Conservation (phyloP, 2,329 filamentous ascomycete species). For the Coniochaeta sp. region DNA sequence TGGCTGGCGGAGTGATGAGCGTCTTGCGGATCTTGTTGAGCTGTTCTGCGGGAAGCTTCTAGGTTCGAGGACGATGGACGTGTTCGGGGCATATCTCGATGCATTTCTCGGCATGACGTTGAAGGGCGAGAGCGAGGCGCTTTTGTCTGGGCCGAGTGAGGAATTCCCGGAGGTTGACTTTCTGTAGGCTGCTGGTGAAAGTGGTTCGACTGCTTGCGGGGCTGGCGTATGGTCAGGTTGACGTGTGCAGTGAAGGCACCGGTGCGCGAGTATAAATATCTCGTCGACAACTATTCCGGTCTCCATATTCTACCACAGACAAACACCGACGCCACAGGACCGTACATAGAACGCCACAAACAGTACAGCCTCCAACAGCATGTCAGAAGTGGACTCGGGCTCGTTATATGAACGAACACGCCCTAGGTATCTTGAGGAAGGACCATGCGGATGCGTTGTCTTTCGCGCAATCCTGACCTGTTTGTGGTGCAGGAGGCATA, state of each 20-base stretch:
- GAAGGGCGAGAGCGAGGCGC: conserved; percentile 6
- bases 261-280: neutral
- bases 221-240: no score
- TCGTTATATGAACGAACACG: neutral
- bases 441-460: neutral
- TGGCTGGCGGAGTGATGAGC: conserved; percentile 10
- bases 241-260: neutral
- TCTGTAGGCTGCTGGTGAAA: neutral
- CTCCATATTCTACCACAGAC: neutral
- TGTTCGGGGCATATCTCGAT: conserved; percentile 19
- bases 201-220: neutral
- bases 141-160: conserved; percentile 10
- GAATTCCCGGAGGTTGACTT: conserved; percentile 6
- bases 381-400: neutral
- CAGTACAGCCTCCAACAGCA: neutral
- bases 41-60: conserved; percentile 16
- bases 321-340: neutral
- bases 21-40: conserved; percentile 7
- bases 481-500: neutral
- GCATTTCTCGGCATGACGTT: conserved; percentile 21
- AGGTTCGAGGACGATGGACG: conserved; percentile 17
- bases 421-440: neutral
- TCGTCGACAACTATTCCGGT: neutral
- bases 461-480: neutral
- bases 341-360: neutral